These are phyloP conservation scores for Boletellus sp. DNA, from an alignment of 768 basidiomycete genomes.

Conservation along the genomic window DNA sequence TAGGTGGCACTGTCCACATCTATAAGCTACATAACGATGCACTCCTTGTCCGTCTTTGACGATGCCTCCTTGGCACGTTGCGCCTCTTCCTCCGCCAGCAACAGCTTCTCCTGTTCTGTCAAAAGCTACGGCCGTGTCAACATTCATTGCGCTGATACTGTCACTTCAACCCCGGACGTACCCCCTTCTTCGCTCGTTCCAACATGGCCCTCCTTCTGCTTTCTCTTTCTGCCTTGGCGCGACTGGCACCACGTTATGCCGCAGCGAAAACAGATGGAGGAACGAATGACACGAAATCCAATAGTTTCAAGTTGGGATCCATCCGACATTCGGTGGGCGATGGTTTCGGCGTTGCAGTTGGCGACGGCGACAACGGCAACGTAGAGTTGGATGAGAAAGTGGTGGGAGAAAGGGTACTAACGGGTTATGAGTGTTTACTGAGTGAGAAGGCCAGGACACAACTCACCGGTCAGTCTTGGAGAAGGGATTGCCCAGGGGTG, in stretches of 20 bases:
- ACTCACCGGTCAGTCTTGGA: slow-evolving; percentile 64
- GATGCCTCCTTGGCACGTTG: slow-evolving; percentile 32
- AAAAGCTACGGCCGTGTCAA: slow-evolving; percentile 40
- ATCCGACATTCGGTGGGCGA: slow-evolving; percentile 23
- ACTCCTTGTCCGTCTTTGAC: slow-evolving; percentile 41
- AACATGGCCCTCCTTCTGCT: slow-evolving; percentile 68
- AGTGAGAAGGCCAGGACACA: slow-evolving; percentile 20
- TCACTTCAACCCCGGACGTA: slow-evolving; percentile 33
- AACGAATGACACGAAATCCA: slow-evolving; percentile 47
- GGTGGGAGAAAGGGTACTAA: slow-evolving; percentile 38
- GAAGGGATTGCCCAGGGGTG: slow-evolving; percentile 34
- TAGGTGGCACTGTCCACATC: too few species aligned
- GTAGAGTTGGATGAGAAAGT: slow-evolving; percentile 22
- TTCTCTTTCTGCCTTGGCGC: slow-evolving; percentile 70
- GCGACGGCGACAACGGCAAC: neutral
- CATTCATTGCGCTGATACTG: neutral
- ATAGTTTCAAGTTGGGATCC: slow-evolving; percentile 32
- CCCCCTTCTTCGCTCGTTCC: slow-evolving; percentile 72
- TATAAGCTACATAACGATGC: slow-evolving; percentile 53
- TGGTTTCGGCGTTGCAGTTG: slow-evolving; percentile 16
- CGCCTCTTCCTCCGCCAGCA: slow-evolving; percentile 53
- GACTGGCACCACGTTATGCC: slow-evolving; percentile 57
- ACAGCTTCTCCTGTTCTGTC: slow-evolving; percentile 60
- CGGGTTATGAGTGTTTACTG: slow-evolving; percentile 66
- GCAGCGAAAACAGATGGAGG: slow-evolving; percentile 65